Conservation (phyloP, 257 asterid genomes). For the Solanum dulcamara region DNA sequence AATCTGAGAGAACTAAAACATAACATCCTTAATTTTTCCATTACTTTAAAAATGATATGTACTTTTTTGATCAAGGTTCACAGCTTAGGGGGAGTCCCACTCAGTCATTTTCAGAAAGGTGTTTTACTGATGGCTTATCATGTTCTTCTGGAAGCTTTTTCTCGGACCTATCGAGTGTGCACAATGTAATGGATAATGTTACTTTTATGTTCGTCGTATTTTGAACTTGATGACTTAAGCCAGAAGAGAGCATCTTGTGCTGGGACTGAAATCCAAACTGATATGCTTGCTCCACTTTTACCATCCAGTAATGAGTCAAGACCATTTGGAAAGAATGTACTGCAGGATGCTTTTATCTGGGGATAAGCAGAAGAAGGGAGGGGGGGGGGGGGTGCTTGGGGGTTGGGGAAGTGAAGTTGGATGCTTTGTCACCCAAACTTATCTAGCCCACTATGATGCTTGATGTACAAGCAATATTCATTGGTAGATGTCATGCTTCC, state of each 20-base stretch:
- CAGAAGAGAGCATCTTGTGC: constrained; percentile 4
- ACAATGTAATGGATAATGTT: constrained; percentile 9
- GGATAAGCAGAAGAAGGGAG: constrained; percentile 36
- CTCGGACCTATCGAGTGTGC: constrained; percentile 14
- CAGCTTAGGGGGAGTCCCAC: constrained; percentile 29
- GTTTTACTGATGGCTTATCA: constrained; percentile 31
- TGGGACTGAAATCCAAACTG: neutral
- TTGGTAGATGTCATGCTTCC: constrained; percentile 31
- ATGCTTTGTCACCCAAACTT: constrained; percentile 33
- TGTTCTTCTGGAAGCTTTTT: constrained; percentile 35
- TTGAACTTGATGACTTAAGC: constrained; percentile 10
- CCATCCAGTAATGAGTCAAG: constrained; percentile 2
- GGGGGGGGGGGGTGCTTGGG: constrained; percentile 21
- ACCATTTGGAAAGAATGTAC: constrained; percentile 3
- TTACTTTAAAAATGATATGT: neutral
- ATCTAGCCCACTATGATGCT: constrained; percentile 33
- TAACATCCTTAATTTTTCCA: neutral
- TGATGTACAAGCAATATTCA: constrained; percentile 23
- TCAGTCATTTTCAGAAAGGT: constrained; percentile 26
- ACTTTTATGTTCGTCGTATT: constrained; percentile 17
- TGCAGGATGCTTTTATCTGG: constrained; percentile 39
- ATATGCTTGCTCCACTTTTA: constrained; percentile 1
- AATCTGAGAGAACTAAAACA: neutral
- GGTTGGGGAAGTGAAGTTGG: constrained; percentile 21
- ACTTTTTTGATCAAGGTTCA: constrained; percentile 20